Base-by-base conservation (phyloP, 768 basidiomycete genomes). In the Lentinula raphanica region DNA sequence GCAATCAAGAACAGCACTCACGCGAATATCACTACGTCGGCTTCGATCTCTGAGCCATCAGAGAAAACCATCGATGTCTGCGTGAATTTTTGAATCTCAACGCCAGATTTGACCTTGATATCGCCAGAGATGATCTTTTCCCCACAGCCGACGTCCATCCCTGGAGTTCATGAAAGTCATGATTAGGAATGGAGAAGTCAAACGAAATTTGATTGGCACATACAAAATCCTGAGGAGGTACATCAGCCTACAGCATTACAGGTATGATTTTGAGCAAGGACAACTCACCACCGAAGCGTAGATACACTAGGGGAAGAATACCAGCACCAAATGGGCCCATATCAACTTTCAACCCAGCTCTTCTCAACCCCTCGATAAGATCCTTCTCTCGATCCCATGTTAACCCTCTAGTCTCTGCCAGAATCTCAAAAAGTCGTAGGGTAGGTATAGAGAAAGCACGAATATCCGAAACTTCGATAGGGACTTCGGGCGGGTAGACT, bases 101-200 rank as follows among this genome's bases (percentile, higher is more conserved):
- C 68, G 40, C 81, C 82, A 61, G 79, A 79, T 71, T 84, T 85
- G 59, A 85, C 66, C 63, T 81, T 80, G 67, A 85, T 79, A 64
- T 82, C 76, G 7, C 82, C 81, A 44, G 77, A 71, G 36, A 74
- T 74, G 62, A 85, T 79, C 58, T 79, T 70, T 63, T 82, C 72
- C 35, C 76, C 76, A 40, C 78, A 78, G 29, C 81, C 83, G 49
- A 76, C 74, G 60, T 81, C 79, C 42, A 44, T 4, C 42, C 42
- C 42, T 44, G 12, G 23, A 8, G n/a, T 44, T 8, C 12, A n/a
- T n/a, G n/a, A 5, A 35, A 35, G 32, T 13, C 8, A 35, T 35
- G 32, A 35, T 7, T 13, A 35, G 13, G 9, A 8, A 35, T 35
- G 8, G 32, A 35, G 1, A 35, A 2, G 32, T 35, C 9, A 35